These are phyloP conservation scores for Saturnispora halmiae DNA, from an alignment of 805 yeast species.

Conservation along the genomic window DNA sequence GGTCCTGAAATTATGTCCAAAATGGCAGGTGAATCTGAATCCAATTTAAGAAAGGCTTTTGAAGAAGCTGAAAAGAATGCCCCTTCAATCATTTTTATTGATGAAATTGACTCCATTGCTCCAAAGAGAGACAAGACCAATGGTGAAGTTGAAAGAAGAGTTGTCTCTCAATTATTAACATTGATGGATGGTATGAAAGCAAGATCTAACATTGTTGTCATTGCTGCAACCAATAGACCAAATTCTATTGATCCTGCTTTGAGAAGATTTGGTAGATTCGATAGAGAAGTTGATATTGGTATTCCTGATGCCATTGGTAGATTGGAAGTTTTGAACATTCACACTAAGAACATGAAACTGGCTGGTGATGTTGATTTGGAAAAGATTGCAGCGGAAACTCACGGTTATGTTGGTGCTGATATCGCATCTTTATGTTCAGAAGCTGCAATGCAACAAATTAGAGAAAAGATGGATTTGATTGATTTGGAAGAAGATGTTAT, in stretches of 20 bases:
- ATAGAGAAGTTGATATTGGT: conserved; percentile 80
- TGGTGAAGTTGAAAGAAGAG: conserved; percentile 99
- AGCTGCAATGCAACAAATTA: conserved; percentile 99
- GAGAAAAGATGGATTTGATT: conserved; percentile 98
- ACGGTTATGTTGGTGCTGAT: conserved; percentile 99
- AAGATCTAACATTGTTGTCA: conserved; percentile 95
- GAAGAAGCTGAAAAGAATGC: conserved; percentile 99
- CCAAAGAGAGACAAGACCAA: conserved; percentile 99
- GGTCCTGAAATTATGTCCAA: conserved; percentile 99
- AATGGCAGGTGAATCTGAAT: conserved; percentile 99
- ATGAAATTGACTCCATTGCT: conserved; percentile 97
- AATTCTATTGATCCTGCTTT: conserved; percentile 80
- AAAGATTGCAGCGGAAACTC: conserved; percentile 93
- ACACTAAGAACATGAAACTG: conserved; percentile 97
- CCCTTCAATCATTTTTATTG: conserved; percentile 94
- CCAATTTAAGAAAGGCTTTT: conserved; percentile 93
- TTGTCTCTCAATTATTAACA: conserved; percentile 93
- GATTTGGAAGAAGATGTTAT: conserved; percentile 94
- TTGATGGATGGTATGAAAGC: conserved; percentile 99
- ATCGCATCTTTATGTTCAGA: conserved; percentile 98
- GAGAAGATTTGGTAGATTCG: conserved; percentile 80
- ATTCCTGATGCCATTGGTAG: conserved; percentile 98
- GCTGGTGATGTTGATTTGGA: conserved; percentile 93
- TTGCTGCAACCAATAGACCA: conserved; percentile 93
- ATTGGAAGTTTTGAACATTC: conserved; percentile 91